Percentiles rank a stretch among this genome's conserved stretches.
Conservation (phyloP, 208 protist genomes). For the Porcisia hertigi region DNA sequence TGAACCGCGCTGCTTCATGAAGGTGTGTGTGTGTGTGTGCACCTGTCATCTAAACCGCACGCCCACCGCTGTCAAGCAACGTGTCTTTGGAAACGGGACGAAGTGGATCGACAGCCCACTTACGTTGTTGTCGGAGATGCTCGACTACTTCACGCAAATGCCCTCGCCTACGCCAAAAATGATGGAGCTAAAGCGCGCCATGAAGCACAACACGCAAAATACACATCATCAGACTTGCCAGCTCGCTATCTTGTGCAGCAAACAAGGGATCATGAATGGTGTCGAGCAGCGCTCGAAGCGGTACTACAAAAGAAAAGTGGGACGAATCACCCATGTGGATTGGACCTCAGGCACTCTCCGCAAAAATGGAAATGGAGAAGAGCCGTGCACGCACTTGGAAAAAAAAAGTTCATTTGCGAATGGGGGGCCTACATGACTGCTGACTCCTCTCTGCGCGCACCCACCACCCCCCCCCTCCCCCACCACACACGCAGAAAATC, state of each 20-base stretch:
- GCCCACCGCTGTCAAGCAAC: slow-evolving; percentile 28
- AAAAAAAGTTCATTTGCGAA: neutral
- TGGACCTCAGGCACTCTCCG: slow-evolving; percentile 5
- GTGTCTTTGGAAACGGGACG: neutral
- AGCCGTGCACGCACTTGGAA: neutral
- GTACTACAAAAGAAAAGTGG: slow-evolving; percentile 34
- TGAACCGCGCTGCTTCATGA: slow-evolving; percentile 33
- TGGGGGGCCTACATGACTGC: neutral
- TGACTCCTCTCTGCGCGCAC: too few species aligned
- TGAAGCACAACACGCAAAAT: slow-evolving; percentile 51
- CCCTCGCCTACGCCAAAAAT: slow-evolving; percentile 59
- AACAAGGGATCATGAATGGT: slow-evolving; percentile 17
- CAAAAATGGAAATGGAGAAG: neutral
- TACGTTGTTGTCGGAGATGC: slow-evolving; percentile 27
- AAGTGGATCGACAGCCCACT: neutral
- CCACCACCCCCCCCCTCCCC: too few species aligned
- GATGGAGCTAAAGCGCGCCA: slow-evolving; percentile 37
- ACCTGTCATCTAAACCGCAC: too few species aligned
- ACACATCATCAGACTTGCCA: slow-evolving; percentile 30
- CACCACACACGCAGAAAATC: neutral
- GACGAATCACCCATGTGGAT: neutral
- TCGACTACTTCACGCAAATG: slow-evolving; percentile 42
- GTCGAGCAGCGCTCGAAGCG: slow-evolving; percentile 37
- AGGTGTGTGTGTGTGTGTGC: too few species aligned
- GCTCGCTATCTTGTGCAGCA: slow-evolving; percentile 31